Conservation (phyloP, 2,329 filamentous ascomycete species). For the Aureobasidium sp. region DNA sequence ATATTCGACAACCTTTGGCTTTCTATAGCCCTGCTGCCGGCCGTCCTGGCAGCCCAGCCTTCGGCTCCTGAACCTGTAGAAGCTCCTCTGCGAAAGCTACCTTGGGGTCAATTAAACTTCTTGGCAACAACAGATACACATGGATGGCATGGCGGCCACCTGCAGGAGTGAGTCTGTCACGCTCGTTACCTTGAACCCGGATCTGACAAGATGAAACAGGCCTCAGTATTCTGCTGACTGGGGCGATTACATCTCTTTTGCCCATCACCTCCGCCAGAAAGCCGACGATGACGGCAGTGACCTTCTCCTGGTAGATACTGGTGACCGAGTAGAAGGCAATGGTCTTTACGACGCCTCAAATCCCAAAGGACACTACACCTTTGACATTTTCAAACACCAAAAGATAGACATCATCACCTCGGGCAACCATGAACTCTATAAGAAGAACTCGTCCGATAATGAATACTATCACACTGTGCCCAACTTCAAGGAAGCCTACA, state of each 20-base stretch:
- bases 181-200: background rate
- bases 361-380: slow-evolving; percentile 82
- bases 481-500: slow-evolving; percentile 69
- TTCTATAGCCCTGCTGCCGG: slow-evolving; percentile 19
- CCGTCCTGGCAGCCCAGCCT: slow-evolving; percentile 53
- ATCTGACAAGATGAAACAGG: slow-evolving; percentile 34
- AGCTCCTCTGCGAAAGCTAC: slow-evolving; percentile 72
- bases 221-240: slow-evolving; percentile 91
- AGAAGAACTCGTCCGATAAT: slow-evolving; percentile 63
- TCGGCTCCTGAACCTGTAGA: slow-evolving; percentile 67
- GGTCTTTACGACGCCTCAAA: slow-evolving; percentile 84
- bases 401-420: slow-evolving; percentile 74
- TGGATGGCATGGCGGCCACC: slow-evolving; percentile 89
- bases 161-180: slow-evolving; percentile 61
- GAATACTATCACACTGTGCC: slow-evolving; percentile 76
- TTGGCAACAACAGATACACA: slow-evolving; percentile 93
- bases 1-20: slow-evolving; percentile 15
- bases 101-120: slow-evolving; percentile 90
- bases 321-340: slow-evolving; percentile 88
- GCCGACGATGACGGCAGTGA: slow-evolving; percentile 74
- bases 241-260: slow-evolving; percentile 96
- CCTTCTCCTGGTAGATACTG: slow-evolving; percentile 88
- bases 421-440: slow-evolving; percentile 94
- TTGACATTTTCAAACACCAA: slow-evolving; percentile 77
- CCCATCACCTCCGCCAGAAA: slow-evolving; percentile 67